phyloP scores from a whole-genome alignment of 495 filamentous ascomycete species.

The Annulohypoxylon stygium region DNA sequence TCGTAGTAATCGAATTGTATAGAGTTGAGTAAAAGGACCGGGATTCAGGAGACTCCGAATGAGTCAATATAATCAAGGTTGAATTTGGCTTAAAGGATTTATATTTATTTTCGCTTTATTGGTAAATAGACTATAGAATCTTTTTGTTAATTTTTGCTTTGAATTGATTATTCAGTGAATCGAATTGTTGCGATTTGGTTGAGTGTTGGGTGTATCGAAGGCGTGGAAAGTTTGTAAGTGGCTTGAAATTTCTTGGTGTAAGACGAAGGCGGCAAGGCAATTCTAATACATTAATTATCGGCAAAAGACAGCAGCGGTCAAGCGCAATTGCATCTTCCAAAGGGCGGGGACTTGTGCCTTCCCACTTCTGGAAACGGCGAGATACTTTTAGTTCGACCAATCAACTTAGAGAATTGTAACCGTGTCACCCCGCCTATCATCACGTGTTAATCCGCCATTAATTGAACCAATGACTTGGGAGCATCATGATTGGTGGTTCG shows the following conservation, averaged over 20 bases:
- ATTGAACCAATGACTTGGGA: conserved; percentile 46
- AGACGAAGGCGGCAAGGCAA: conserved; percentile 27
- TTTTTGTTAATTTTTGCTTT: background rate
- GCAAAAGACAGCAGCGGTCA: conserved; percentile 37
- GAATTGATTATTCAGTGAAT: conserved; percentile 9
- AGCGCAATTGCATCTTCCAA: conserved; percentile 27
- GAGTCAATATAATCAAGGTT: background rate
- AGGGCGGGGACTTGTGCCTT: conserved; percentile 20
- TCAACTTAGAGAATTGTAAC: conserved; percentile 1
- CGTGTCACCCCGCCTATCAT: conserved; percentile 43
- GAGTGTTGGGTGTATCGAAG: background rate
- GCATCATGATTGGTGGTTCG: conserved; percentile 33
- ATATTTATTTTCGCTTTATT: background rate
- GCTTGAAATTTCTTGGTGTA: conserved; percentile 18
- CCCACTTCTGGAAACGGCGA: conserved; percentile 44
- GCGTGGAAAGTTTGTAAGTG: conserved; percentile 22
- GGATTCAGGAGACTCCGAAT: conserved; percentile 14
- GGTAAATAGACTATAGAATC: background rate
- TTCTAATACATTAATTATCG: conserved; percentile 25
- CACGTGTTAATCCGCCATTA: conserved; percentile 39
- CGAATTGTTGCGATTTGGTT: conserved; percentile 6
- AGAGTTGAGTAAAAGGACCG: conserved; percentile 10
- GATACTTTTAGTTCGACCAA: conserved; percentile 28
- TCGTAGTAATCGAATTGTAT: conserved; percentile 19
- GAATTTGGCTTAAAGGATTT: background rate